These are phyloP conservation scores for Boeremia exigua DNA, from an alignment of 2,329 filamentous ascomycete genomes.

Conservation along the genomic window DNA sequence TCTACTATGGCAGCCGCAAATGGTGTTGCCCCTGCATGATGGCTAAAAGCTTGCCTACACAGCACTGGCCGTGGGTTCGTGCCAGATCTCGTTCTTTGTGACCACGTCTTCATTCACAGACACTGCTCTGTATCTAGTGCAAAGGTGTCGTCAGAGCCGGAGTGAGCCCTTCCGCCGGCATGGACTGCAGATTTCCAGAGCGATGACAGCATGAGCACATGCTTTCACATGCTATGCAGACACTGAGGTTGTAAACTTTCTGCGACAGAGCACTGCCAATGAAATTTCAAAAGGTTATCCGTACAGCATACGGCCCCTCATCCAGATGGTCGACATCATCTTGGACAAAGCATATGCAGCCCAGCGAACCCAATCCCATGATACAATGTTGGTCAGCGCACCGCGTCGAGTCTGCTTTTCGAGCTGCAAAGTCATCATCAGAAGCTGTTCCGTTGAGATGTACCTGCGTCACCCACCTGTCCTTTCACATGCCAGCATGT, in stretches of 20 bases:
- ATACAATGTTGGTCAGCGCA: background rate
- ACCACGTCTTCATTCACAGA: background rate
- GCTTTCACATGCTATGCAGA: constrained; percentile 9
- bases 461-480: constrained; percentile 14
- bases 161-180: constrained; percentile 1
- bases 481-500: constrained; percentile 17
- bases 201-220: constrained; percentile 12
- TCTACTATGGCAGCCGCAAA: constrained; percentile 14
- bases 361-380: background rate
- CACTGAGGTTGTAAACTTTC: background rate
- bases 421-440: background rate
- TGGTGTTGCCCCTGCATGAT: constrained; percentile 11
- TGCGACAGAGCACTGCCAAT: background rate
- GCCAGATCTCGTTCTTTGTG: background rate
- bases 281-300: background rate
- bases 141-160: constrained; percentile 4
- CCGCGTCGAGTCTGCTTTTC: background rate
- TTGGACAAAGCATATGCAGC: background rate
- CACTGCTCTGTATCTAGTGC: constrained; percentile 4
- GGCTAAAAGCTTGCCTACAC: constrained; percentile 6
- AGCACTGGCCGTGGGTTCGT: background rate
- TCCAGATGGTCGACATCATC: background rate
- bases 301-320: constrained; percentile 1
- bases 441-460: constrained; percentile 10
- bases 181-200: background rate